A percentile compares a stretch with the other conserved stretches of the same genome.
phyloP scores from a whole-genome alignment of 2,329 filamentous ascomycete species.

The Cephalotrichum gorgonifer region DNA sequence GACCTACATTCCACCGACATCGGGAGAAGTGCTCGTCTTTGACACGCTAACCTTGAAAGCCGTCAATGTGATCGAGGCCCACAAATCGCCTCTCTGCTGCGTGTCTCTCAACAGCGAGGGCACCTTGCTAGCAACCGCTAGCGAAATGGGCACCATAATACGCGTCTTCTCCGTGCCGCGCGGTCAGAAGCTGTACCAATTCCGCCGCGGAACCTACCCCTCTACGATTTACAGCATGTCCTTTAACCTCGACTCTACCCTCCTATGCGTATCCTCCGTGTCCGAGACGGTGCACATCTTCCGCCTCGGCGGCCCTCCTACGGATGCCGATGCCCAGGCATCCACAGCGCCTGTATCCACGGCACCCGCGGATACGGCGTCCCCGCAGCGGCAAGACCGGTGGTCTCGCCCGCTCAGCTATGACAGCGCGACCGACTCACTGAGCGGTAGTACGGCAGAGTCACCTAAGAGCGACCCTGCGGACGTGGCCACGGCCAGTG shows the following conservation, averaged over 20 bases:
- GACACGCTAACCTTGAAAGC: slow-evolving; percentile 84
- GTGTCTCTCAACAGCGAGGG: slow-evolving; percentile 90
- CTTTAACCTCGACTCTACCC: slow-evolving; percentile 87
- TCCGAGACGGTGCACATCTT: slow-evolving; percentile 97
- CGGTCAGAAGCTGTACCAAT: slow-evolving; percentile 91
- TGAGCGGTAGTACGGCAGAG: slow-evolving; percentile 25
- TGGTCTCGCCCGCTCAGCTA: slow-evolving; percentile 42
- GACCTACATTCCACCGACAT: slow-evolving; percentile 71
- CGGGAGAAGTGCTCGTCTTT: slow-evolving; percentile 86
- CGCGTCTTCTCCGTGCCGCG: slow-evolving; percentile 87
- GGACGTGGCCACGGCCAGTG: slow-evolving; percentile 22
- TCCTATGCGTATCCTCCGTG: slow-evolving; percentile 90
- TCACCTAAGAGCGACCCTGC: slow-evolving; percentile 37
- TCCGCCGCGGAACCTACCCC: slow-evolving; percentile 88
- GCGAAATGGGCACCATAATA: slow-evolving; percentile 95
- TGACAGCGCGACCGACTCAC: slow-evolving; percentile 45
- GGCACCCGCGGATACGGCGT: slow-evolving; percentile 11
- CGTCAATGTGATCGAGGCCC: slow-evolving; percentile 90
- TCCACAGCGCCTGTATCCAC: neutral
- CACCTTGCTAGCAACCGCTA: slow-evolving; percentile 84
- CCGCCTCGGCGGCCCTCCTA: slow-evolving; percentile 49
- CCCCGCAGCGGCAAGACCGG: slow-evolving; percentile 35
- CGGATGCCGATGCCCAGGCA: neutral
- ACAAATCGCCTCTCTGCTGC: slow-evolving; percentile 81
- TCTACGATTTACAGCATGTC: slow-evolving; percentile 98